Evolutionary conservation across 1,284 basidiomycete species (phyloP).

Genomic region (Trichosporon faecale): DNA sequence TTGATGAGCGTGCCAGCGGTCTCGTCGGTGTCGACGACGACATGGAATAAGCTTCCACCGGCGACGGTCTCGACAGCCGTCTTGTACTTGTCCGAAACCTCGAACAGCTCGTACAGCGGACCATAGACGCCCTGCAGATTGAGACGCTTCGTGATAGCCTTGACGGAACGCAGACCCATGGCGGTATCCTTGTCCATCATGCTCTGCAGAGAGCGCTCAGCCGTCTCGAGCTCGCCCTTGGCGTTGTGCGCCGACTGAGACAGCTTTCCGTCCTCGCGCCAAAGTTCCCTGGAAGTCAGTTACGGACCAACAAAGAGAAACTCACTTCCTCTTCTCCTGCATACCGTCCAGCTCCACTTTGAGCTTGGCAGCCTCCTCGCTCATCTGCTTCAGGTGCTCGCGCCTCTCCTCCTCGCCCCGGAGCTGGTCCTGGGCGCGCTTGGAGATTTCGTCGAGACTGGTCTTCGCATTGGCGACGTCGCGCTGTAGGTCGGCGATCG

Average conservation of each 20-base stretch:
- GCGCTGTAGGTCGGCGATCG: constrained; percentile 61
- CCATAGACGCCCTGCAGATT: constrained; percentile 78
- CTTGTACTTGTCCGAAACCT: constrained; percentile 89
- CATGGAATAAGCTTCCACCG: constrained; percentile 85
- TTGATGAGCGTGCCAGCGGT: constrained; percentile 86
- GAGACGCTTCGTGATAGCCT: constrained; percentile 71
- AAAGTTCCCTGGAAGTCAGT: constrained; percentile 62
- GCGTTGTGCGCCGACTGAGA: constrained; percentile 73
- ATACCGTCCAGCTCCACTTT: constrained; percentile 71
- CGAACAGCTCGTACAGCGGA: constrained; percentile 89
- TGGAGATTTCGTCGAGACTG: constrained; percentile 64
- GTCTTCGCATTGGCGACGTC: constrained; percentile 75
- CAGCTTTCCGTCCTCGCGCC: constrained; percentile 91
- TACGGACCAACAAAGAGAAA: constrained; percentile 7
- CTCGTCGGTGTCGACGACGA: constrained; percentile 93
- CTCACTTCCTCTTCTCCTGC: constrained; percentile 73
- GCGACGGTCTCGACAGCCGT: constrained; percentile 92
- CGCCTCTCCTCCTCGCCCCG: constrained; percentile 67
- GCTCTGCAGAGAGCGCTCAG: constrained; percentile 73
- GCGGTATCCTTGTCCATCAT: constrained; percentile 99
- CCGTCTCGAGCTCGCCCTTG: constrained; percentile 70
- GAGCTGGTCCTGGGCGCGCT: constrained; percentile 61
- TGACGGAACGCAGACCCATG: constrained; percentile 77
- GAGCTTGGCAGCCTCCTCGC: constrained; percentile 61
- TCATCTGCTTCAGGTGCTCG: constrained; percentile 70